These are phyloP conservation scores for Aspergillus transmontanensis DNA, from an alignment of 2,329 filamentous ascomycete species.

Conservation along the genomic window DNA sequence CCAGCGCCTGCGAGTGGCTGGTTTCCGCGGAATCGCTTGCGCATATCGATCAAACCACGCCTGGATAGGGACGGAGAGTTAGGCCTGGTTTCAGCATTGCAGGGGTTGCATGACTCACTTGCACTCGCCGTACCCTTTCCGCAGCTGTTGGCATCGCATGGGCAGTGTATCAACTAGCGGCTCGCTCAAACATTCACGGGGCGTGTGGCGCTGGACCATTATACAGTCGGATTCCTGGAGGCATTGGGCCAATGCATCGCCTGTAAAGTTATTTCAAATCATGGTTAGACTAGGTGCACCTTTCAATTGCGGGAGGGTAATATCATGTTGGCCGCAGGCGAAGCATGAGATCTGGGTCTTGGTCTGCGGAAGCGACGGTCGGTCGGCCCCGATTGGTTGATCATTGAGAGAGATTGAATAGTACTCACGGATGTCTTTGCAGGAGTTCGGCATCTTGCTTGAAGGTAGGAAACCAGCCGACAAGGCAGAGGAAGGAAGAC, in stretches of 20 bases:
- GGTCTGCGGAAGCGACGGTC: not conserved
- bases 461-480: not conserved
- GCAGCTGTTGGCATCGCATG: constrained; percentile 85
- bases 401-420: constrained; percentile 8
- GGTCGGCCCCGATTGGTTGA: not conserved
- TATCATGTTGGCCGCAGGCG: not conserved
- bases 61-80: constrained; percentile 20
- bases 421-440: constrained; percentile 87
- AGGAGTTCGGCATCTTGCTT: constrained; percentile 83
- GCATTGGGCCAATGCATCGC: constrained; percentile 88
- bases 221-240: constrained; percentile 97
- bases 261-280: constrained; percentile 50
- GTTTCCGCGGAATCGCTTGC: constrained; percentile 95
- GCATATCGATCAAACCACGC: constrained; percentile 96
- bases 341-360: not conserved
- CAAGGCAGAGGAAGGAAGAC: constrained; percentile 1
- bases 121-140: constrained; percentile 91
- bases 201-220: constrained; percentile 83
- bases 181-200: constrained; percentile 82
- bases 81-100: not conserved
- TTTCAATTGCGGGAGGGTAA: not conserved
- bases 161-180: constrained; percentile 83
- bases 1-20: constrained; percentile 74
- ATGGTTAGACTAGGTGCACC: constrained; percentile 20
- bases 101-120: constrained; percentile 55